These are phyloP conservation scores for Eucalyptus virginea DNA, from an alignment of 345 rosid species.

Conservation along the genomic window DNA sequence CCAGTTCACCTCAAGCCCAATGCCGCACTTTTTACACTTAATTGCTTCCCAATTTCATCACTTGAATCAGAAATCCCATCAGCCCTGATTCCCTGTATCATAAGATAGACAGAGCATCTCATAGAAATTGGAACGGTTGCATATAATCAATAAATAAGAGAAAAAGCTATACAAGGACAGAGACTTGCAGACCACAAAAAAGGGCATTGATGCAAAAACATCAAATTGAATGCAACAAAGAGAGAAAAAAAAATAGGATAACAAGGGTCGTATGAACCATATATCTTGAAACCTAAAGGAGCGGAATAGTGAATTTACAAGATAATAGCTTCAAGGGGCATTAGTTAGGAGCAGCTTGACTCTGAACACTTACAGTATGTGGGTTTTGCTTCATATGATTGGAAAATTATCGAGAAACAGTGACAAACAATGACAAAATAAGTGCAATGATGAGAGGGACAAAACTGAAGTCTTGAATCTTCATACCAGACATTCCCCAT, in stretches of 20 bases:
- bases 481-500: conserved; percentile 89
- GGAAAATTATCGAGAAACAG: neutral
- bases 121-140: neutral
- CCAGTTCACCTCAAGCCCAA: conserved; percentile 57
- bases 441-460: neutral
- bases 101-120: neutral
- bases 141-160: neutral
- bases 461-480: neutral
- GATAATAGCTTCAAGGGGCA: neutral
- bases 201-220: neutral
- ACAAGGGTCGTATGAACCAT: neutral
- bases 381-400: neutral
- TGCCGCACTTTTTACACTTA: conserved; percentile 65
- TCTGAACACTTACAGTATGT: neutral
- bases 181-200: neutral
- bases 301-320: neutral
- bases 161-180: neutral
- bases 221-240: neutral
- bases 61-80: conserved; percentile 58
- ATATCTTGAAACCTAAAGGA: neutral
- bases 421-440: neutral
- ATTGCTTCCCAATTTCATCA: conserved; percentile 69
- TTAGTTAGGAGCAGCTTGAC: neutral
- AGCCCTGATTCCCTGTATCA: conserved; percentile 55
- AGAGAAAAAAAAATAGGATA: neutral